Base-by-base conservation (phyloP, 495 filamentous ascomycete genomes). In the Neurospora sublineolata region DNA sequence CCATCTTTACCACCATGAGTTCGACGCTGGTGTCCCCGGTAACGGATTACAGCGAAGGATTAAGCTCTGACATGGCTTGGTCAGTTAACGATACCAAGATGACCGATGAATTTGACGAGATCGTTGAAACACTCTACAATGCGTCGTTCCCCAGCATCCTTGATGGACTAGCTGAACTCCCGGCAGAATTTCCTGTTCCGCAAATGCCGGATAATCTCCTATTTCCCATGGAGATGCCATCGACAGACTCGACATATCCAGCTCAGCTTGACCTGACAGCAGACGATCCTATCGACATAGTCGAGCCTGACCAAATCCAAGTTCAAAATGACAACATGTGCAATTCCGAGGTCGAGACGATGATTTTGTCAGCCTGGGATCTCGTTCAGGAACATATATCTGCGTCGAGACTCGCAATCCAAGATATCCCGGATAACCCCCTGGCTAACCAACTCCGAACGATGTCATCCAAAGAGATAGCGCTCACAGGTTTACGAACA, bases 291-390 rank as follows among this genome's bases (percentile, higher is more conserved):
- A 33, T 71, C 1, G 72, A 75, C 37, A 42, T 76, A 7, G 72
- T 37, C 10, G 72, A 76, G 44, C 40, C 72, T 30, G 52, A 64
- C 27, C 23, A 64, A 64, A 33, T 33, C 1, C 69, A 75, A 40
- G 27, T 73, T 3, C 72, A 74, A n/a, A 69, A 77, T 44, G 36
- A 74, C 3, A 73, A 75, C 33, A 33, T 60, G 0, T 77, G 74
- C 44, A 76, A 73, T 46, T 80, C 78, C 18, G 83, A 84, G 41
- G 74, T 80, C 10, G 84, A 77, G 71, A 71, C 78, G n/a, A 72
- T 86, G 27, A 77, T 84, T 33, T 75, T 75, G 18, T 78, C 82
- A 16, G 80, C 78, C 1, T 84, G 80, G 82, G 82, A 81, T 46
- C 74, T 79, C 9, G 73, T 86, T 20, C 78, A 79, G 58, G 79